Evolutionary conservation across 2,329 filamentous ascomycete genomes (phyloP).

Genomic region (Sclerotinia subarctica): DNA sequence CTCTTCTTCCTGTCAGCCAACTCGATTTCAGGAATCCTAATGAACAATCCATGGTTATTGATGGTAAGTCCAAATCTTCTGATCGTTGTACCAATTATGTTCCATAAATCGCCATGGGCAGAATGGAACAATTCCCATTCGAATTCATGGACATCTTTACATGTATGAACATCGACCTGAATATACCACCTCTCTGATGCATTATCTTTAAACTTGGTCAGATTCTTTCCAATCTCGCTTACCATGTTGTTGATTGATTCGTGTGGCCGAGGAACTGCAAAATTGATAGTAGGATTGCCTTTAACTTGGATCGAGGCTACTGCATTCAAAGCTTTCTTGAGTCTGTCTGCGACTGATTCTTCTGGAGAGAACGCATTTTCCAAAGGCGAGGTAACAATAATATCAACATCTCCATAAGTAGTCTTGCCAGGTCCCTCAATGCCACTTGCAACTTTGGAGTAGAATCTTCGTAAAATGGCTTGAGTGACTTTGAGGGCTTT

Average conservation of each 20-base stretch:
- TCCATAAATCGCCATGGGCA: constrained; percentile 70
- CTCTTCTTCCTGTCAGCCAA: constrained; percentile 49
- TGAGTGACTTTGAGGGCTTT: constrained; percentile 48
- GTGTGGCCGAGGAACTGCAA: constrained; percentile 56
- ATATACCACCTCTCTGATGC: constrained; percentile 44
- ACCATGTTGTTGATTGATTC: not conserved
- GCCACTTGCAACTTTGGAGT: constrained; percentile 54
- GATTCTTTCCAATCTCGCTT: not conserved
- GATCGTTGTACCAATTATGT: constrained; percentile 61
- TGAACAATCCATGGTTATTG: constrained; percentile 59
- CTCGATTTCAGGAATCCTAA: constrained; percentile 69
- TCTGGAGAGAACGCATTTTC: constrained; percentile 17
- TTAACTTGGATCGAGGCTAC: constrained; percentile 39
- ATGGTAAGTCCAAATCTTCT: constrained; percentile 63
- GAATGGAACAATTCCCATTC: constrained; percentile 67
- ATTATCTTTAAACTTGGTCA: not conserved
- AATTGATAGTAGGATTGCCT: constrained; percentile 41
- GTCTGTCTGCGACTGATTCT: constrained; percentile 28
- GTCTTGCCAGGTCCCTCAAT: constrained; percentile 67
- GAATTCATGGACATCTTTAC: constrained; percentile 42
- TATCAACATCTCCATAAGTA: constrained; percentile 71
- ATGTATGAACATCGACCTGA: constrained; percentile 67
- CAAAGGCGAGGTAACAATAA: constrained; percentile 52
- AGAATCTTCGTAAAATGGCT: constrained; percentile 49
- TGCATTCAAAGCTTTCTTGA: constrained; percentile 48